Base-by-base conservation (phyloP, 2,329 filamentous ascomycete species). In the Fusarium buharicum region DNA sequence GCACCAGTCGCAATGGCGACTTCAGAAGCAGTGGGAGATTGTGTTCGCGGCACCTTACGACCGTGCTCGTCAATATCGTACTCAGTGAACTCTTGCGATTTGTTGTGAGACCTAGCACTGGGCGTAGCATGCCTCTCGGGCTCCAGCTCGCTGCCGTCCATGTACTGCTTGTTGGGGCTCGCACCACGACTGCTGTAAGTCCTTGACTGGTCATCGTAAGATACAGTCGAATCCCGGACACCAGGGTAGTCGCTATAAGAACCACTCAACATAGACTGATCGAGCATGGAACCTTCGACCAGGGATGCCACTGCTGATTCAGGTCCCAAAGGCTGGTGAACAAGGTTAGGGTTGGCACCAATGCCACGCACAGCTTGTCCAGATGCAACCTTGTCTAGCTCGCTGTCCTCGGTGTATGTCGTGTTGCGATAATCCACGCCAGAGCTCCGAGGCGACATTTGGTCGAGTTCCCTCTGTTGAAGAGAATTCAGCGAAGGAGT, bases 221-320 rank as follows among this genome's bases (percentile, higher is more conserved):
- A 77, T 54, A 63, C 75, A 62, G 50, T 76, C 62, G 64, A 79
- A 18, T 24, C 70, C 73, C 54, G 82, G 77, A 68, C 79, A 67
- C 55, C 77, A 62, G 56, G 66, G 59, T 82, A 83, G 22, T 84
- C 81, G 60, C 83, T 68, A 28, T 79, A 81, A 12, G 86, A 88
- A 10, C 81, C 82, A 31, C 72, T 79, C 49, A 97, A 73, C 12
- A 89, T 85, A 3, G 92, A 96, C 47, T 84, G 84, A 5, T 86
- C 84, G 14, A 86, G 73, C 74, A 84, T 79, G 0, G 92, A 94
- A 16, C 93, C 92, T 68, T 95, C 90, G 2, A 89, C 79, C 7
- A 98, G 80, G 14, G 93, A 97, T 8, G 94, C 94, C 11, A 98
- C 93, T 10, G 90, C 91, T 13, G 93, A 97, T 75, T 97, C 93